phyloP scores from a whole-genome alignment of 768 basidiomycete species.

The Kwoniella bestiolae region DNA sequence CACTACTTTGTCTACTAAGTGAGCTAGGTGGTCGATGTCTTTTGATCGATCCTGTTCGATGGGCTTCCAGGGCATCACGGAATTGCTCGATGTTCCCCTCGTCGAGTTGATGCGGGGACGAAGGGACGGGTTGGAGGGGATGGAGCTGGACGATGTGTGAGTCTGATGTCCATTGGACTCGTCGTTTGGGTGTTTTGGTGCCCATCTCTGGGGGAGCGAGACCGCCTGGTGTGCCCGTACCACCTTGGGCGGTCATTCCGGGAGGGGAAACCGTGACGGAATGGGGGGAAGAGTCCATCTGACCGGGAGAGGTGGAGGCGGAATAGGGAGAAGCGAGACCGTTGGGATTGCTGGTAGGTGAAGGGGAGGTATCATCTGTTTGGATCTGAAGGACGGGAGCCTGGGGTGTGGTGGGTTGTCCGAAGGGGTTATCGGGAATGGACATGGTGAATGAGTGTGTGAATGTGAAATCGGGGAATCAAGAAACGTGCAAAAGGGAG shows the following conservation, averaged over 20 bases:
- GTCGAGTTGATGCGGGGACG: conserved; percentile 38
- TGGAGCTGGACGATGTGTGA: conserved; percentile 50
- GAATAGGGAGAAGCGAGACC: conserved; percentile 3
- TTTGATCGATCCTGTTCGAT: conserved; percentile 21
- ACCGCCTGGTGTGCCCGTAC: conserved; percentile 1
- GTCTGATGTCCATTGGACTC: conserved; percentile 53
- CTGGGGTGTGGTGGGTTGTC: conserved; percentile 15
- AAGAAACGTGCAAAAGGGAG: neutral
- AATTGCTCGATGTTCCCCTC: conserved; percentile 45
- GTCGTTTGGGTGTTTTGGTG: conserved; percentile 48
- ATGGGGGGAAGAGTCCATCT: conserved; percentile 1
- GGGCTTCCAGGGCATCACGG: conserved; percentile 39
- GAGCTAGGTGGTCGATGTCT: conserved; percentile 25
- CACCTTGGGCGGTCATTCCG: neutral
- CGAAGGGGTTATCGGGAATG: conserved; percentile 56
- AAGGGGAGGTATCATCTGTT: conserved; percentile 4
- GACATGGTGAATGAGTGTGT: conserved; percentile 41
- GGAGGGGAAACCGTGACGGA: conserved; percentile 13
- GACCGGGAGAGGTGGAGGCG: conserved; percentile 1
- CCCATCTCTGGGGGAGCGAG: conserved; percentile 21
- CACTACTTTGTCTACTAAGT: conserved; percentile 23
- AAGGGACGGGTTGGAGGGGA: conserved; percentile 21
- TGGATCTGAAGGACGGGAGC: conserved; percentile 28
- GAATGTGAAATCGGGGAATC: neutral
- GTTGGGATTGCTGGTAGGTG: neutral